Percentiles rank a stretch among this genome's conserved stretches.
Evolutionary conservation across 2,329 filamentous ascomycete species (phyloP).

Genomic region (Claviceps pusilla): DNA sequence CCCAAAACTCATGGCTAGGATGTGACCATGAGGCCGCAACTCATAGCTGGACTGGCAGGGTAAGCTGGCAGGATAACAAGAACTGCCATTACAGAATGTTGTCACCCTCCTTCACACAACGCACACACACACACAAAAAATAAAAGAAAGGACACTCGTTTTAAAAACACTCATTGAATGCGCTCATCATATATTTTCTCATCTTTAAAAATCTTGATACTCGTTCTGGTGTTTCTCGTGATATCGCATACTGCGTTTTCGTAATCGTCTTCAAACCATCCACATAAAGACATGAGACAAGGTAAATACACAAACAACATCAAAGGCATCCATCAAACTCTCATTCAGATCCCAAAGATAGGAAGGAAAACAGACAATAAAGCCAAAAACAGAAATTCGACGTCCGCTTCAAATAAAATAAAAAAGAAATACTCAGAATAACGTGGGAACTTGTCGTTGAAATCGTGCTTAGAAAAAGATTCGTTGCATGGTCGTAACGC

Average conservation of each 20-base stretch:
- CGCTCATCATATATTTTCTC: constrained; percentile 7
- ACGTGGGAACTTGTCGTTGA: constrained; percentile 20
- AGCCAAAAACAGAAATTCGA: neutral
- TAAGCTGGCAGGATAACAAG: too few relatives aligned
- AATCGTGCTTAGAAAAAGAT: constrained; percentile 9
- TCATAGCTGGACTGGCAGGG: too few relatives aligned
- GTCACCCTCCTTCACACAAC: too few relatives aligned
- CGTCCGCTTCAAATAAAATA: neutral
- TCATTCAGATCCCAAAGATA: neutral
- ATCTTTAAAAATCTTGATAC: constrained; percentile 5
- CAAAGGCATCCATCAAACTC: neutral
- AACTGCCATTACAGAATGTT: too few relatives aligned
- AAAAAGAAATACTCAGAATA: neutral
- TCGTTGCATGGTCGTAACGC: constrained; percentile 15
- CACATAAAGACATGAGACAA: constrained; percentile 4
- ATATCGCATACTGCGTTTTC: constrained; percentile 2
- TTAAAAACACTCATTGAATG: constrained; percentile 4
- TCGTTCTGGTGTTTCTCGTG: constrained; percentile 5
- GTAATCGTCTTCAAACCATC: neutral
- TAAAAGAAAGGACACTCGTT: too few relatives aligned
- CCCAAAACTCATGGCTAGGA: too few relatives aligned
- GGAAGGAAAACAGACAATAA: neutral
- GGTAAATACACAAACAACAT: constrained; percentile 14
- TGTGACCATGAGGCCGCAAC: too few relatives aligned
- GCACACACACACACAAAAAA: too few relatives aligned